Conservation (phyloP, 2,329 filamentous ascomycete genomes). For the Pseudogymnoascus sp. region DNA sequence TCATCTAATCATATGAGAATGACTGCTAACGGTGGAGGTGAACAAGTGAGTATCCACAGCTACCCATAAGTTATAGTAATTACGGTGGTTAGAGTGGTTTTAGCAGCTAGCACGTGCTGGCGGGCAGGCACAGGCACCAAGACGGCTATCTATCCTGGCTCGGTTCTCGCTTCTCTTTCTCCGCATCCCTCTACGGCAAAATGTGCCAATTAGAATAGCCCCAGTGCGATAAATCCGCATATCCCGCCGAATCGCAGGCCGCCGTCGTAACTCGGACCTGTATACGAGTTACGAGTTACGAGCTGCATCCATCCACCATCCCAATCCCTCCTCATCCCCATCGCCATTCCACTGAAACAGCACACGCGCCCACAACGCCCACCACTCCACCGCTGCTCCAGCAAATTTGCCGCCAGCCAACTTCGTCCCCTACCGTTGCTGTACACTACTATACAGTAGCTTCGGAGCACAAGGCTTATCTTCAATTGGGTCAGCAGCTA, state of each 20-base stretch:
- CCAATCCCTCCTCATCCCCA: neutral
- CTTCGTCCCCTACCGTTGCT: neutral
- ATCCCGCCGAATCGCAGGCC: neutral
- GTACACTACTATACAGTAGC: neutral
- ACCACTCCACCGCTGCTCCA: neutral
- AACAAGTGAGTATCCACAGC: neutral
- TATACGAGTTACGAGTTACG: conserved; percentile 4
- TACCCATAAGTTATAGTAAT: neutral
- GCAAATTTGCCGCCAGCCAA: neutral
- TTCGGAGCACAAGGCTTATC: conserved; percentile 4
- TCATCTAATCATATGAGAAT: neutral
- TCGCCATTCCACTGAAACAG: conserved; percentile 5
- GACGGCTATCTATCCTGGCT: neutral
- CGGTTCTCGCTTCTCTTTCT: neutral
- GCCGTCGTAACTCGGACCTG: neutral
- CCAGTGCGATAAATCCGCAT: neutral
- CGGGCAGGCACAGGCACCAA: neutral
- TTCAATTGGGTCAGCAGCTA: neutral
- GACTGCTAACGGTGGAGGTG: neutral
- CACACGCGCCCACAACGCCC: neutral
- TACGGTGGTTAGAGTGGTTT: no score
- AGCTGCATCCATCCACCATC: neutral
- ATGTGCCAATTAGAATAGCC: conserved; percentile 2
- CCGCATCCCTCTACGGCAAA: neutral
- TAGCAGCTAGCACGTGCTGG: neutral